Evolutionary conservation across 2,329 filamentous ascomycete genomes (phyloP), one percentile per base, ranked within the genome.

Genomic region (Periglandula ipomoeae): DNA sequence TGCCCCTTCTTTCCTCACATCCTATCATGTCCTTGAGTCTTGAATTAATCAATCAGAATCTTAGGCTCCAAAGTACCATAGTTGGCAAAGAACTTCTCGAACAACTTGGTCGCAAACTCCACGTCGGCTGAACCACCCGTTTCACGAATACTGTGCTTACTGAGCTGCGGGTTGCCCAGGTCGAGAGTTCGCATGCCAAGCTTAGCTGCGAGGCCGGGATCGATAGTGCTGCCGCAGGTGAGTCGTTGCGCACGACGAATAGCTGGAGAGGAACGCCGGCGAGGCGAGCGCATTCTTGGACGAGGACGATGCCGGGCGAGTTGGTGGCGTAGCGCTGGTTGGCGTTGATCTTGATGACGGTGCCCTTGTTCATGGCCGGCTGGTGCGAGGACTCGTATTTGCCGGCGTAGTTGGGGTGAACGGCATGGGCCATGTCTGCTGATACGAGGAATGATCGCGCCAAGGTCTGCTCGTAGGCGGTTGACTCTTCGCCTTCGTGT

Each of bases 311-410:
- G 32, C 93, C 93, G 1, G 93, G 93, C 0, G 89, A 88, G 72
- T 96, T 97, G 48, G 93, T 98, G 26, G 91, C 89, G 69, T 98
- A 98, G 53, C 90, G 85, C 58, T 93, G 89, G 67, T 97, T 98
- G 54, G 93, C 93, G 64, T 98, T 98, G 74, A 98, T 79, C 72
- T 98, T 98, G 74, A 98, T 89, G 41, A 97, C 91, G 4, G 88
- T 88, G 46, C 93, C 93, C 66, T 89, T 87, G 76, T 98, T 98
- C 79, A 98, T 94, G 68, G 90, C 84, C 5, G 93, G 93, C 56
- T 87, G 81, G 70, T 98, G 93, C 58, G 88, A 86, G 32, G 81
- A 69, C 71, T 98, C 93, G 69, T 97, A 95, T 69, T 97, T 97
- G 58, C 72, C 81, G 4, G 83, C 77, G 65, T 96, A 98, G 72